Conservation (phyloP, 495 filamentous ascomycete genomes). For the Poronia punctata region DNA sequence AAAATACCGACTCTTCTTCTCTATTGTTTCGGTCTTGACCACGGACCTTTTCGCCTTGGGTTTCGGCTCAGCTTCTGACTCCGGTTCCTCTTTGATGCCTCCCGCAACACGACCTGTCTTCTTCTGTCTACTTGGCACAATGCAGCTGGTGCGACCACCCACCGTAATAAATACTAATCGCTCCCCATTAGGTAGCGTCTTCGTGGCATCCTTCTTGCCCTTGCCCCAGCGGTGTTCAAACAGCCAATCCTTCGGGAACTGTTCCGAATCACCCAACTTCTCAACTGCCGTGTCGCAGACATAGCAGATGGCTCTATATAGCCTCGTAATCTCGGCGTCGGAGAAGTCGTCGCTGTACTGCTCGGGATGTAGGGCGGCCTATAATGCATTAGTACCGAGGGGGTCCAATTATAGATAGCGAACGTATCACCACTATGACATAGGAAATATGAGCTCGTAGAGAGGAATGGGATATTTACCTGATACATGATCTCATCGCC, state of each 20-base stretch:
- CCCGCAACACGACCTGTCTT: conserved; percentile 44
- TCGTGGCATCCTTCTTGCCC: conserved; percentile 66
- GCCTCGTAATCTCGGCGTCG: conserved; percentile 59
- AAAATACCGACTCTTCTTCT: conserved; percentile 9
- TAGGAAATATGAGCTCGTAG: no score
- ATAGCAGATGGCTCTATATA: conserved; percentile 68
- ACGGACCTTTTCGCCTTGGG: conserved; percentile 18
- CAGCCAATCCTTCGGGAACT: conserved; percentile 86
- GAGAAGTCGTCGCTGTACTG: conserved; percentile 79
- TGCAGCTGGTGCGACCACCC: conserved; percentile 80
- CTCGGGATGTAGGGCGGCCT: conserved; percentile 84
- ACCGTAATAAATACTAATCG: conserved; percentile 79
- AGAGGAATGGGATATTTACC: no score
- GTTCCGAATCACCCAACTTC: conserved; percentile 67
- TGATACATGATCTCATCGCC: conserved; percentile 72
- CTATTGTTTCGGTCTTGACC: conserved; percentile 5
- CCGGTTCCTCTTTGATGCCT: conserved; percentile 26
- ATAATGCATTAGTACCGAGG: no score
- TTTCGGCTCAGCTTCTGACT: conserved; percentile 18
- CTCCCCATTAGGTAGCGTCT: conserved; percentile 70
- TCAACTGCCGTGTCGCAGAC: conserved; percentile 76
- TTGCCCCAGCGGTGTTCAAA: conserved; percentile 90
- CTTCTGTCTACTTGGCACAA: conserved; percentile 79
- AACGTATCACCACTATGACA: no score
- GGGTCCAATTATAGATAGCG: no score